Evolutionary conservation across 768 basidiomycete genomes (phyloP).

Genomic region (Termitomyces sp.): DNA sequence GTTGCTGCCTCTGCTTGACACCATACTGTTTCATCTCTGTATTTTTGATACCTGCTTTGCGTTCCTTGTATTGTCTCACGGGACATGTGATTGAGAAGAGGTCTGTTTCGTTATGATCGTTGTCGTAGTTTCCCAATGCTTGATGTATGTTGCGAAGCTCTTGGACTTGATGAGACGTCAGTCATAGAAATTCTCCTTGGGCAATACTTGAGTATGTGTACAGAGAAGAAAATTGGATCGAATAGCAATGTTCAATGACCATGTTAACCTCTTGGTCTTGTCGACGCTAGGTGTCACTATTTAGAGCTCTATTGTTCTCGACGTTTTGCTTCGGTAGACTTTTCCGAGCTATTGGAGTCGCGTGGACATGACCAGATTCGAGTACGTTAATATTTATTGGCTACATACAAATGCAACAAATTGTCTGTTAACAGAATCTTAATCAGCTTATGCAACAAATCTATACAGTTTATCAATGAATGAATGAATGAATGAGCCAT

Average conservation of each 20-base stretch:
- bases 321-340: no score
- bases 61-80: background rate
- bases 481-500: no score
- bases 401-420: no score
- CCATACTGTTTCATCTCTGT: background rate
- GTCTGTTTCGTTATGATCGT: background rate
- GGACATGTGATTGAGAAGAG: background rate
- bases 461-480: no score
- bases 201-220: background rate
- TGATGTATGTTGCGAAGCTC: background rate
- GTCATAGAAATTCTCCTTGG: background rate
- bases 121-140: background rate
- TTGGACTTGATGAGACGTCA: background rate
- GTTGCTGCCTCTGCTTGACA: conserved; percentile 19
- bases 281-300: no score
- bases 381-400: background rate
- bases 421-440: no score
- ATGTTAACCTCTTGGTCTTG: no score
- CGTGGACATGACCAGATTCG: background rate
- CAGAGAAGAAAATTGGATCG: background rate
- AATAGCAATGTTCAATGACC: no score
- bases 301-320: no score
- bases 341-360: no score
- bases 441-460: no score
- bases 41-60: background rate